Conservation (phyloP, 2,329 filamentous ascomycete genomes). For the Xylogone sp. region DNA sequence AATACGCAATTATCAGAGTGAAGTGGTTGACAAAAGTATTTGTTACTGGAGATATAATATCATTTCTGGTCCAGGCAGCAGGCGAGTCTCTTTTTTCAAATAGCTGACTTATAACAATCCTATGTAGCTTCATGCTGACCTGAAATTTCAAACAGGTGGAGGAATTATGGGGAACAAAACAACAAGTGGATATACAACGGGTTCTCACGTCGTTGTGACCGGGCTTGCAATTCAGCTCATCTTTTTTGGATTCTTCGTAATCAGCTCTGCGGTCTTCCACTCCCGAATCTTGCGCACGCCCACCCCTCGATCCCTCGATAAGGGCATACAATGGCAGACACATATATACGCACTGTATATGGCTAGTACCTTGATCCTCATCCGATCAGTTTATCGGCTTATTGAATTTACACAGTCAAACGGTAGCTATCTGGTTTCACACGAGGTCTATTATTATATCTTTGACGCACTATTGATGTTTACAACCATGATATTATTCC, state of each 20-base stretch:
- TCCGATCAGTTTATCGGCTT: conserved; percentile 43
- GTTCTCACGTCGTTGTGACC: conserved; percentile 50
- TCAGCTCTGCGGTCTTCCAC: conserved; percentile 33
- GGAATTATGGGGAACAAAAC: conserved; percentile 26
- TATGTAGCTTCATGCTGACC: too few species aligned
- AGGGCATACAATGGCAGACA: conserved; percentile 23
- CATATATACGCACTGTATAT: conserved; percentile 38
- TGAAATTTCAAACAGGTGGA: too few species aligned
- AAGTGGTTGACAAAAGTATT: conserved; percentile 50
- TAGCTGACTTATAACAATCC: too few species aligned
- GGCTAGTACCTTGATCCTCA: conserved; percentile 39
- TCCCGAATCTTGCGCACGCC: conserved; percentile 10
- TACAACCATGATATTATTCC: conserved; percentile 31
- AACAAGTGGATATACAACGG: conserved; percentile 42
- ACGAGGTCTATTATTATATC: conserved; percentile 40
- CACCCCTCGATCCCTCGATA: conserved; percentile 8
- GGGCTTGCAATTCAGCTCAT: conserved; percentile 55
- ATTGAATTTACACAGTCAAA: conserved; percentile 42
- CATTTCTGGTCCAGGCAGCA: conserved; percentile 47
- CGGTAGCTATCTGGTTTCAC: conserved; percentile 35
- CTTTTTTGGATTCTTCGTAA: conserved; percentile 52
- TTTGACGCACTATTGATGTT: conserved; percentile 42
- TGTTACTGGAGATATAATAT: conserved; percentile 49
- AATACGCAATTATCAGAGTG: conserved; percentile 33
- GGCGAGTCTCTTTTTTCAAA: too few species aligned